phyloP scores from a whole-genome alignment of 139 green algal genomes.

The Ettlia oleoabundans region DNA sequence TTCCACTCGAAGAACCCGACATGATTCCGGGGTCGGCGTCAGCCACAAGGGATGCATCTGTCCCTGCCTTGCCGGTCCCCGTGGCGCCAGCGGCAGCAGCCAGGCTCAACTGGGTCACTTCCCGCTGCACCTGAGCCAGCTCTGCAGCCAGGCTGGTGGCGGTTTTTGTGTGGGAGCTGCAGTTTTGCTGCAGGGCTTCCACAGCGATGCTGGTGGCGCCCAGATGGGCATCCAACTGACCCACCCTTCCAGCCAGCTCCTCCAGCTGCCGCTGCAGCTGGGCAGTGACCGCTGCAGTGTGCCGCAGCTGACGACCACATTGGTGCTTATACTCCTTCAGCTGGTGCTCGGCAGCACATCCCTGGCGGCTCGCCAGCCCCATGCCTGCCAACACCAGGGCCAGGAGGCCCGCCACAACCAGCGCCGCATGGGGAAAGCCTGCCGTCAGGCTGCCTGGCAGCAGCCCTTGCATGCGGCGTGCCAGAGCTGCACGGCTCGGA shows the following conservation, averaged over 20 bases:
- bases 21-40: no score
- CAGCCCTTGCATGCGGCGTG: background rate
- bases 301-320: background rate
- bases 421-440: background rate
- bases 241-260: background rate
- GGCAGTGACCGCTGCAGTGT: background rate
- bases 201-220: background rate
- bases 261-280: conserved; percentile 1
- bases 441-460: background rate
- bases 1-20: no score
- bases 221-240: background rate
- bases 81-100: background rate
- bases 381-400: background rate
- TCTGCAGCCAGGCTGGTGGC: background rate
- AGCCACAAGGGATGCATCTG: no score
- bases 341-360: no score
- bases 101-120: conserved; percentile 20
- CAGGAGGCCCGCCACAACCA: background rate
- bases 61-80: no score
- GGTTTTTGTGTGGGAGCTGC: background rate
- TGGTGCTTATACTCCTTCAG: background rate
- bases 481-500: background rate
- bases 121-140: background rate
- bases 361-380: background rate
- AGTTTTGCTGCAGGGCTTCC: background rate